Base-by-base conservation (phyloP, 805 yeast genomes). In the Metschnikowia santaceciliae region DNA sequence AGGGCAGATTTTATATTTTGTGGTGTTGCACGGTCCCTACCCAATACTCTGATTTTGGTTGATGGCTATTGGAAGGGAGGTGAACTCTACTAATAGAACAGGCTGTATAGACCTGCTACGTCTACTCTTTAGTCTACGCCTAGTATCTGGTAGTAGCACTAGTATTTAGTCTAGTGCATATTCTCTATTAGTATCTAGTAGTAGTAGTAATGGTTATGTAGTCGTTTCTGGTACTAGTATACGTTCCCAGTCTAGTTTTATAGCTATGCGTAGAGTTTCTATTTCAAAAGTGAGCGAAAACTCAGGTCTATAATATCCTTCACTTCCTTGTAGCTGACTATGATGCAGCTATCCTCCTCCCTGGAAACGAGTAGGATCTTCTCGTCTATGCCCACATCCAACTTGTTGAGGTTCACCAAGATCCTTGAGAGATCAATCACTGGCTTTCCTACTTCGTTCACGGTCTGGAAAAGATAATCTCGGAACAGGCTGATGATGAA, bases 331-430 rank as follows among this genome's bases (percentile, higher is more conserved):
- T 86, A 94, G 59, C 91, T 82, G 49, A 89, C 86, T 38, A 94
- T 84, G 54, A 94, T 72, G 65, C 97, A 90, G 42, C 82, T 85
- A 72, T 83, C 84, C 63, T 90, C 96, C 65, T 91, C 96, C 10
- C 86, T 80, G 33, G 94, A 84, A 0, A 90, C 89, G 47, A 94
- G 76, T 64, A 91, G 71, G 14, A 94, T 69, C 57, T 81, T 83
- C 68, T 94, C 99, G 47, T 88, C 90, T 33, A 86, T 78, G 1
- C 97, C 98, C 5, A 92, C 95, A 64, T 94, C 99, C 56, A 94
- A 73, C 68, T 92, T 94, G 69, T 92, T 92, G 61, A 94, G 72
- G 60, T 86, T 81, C 46, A 81, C 74, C 53, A 94, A 71, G 5
- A 90, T 91, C 65, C 90, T 90, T 0, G 90, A 84, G 59, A 94